These are phyloP conservation scores for Pseudozyma pruni DNA, from an alignment of 1,284 basidiomycete genomes.

Conservation along the genomic window DNA sequence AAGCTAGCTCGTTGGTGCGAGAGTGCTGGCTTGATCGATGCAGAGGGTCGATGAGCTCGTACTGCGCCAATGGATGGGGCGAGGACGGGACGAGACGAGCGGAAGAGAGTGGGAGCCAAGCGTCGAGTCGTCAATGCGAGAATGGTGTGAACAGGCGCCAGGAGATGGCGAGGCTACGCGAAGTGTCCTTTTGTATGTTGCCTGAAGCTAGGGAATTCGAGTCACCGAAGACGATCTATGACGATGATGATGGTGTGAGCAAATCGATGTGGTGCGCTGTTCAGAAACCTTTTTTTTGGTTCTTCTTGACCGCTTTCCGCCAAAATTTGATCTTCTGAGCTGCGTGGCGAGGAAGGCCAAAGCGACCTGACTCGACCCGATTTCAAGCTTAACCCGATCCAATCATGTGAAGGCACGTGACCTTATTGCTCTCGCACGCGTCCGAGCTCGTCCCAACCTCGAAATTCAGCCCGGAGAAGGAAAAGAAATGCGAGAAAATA, in stretches of 20 bases:
- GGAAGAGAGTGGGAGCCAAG: constrained; percentile 23
- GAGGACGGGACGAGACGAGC: constrained; percentile 12
- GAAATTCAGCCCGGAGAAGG: neutral
- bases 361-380: constrained; percentile 20
- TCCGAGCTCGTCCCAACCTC: constrained; percentile 1
- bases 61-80: constrained; percentile 1
- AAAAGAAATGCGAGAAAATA: neutral
- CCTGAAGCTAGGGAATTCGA: neutral
- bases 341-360: neutral
- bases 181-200: neutral
- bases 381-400: constrained; percentile 2
- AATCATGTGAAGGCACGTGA: constrained; percentile 5
- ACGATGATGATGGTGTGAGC: neutral
- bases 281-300: constrained; percentile 10
- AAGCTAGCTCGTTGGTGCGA: neutral
- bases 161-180: neutral
- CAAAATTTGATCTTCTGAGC: constrained; percentile 13
- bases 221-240: constrained; percentile 1
- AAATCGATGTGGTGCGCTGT: constrained; percentile 1
- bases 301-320: neutral
- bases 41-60: constrained; percentile 12
- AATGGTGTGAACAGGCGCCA: constrained; percentile 19
- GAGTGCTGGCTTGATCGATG: neutral
- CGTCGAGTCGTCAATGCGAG: constrained; percentile 24
- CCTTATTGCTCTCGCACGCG: constrained; percentile 7